Evolutionary conservation across 2,329 filamentous ascomycete genomes (phyloP).

Genomic region (Fusarium palustre): DNA sequence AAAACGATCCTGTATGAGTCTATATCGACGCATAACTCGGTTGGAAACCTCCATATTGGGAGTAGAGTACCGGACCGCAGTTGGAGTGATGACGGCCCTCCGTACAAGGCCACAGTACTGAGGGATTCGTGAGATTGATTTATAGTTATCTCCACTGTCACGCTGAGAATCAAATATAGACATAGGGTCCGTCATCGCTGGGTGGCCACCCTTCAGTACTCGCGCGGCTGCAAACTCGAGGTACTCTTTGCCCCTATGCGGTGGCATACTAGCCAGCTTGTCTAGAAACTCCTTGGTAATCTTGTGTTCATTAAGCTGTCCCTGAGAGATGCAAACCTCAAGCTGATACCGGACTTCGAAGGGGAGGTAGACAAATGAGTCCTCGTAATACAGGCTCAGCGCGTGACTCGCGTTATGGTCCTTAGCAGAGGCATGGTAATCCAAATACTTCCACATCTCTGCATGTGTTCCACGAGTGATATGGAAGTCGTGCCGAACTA

Average conservation of each 20-base stretch:
- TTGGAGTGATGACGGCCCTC: constrained; percentile 85
- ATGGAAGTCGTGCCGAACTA: constrained; percentile 56
- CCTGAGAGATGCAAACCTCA: constrained; percentile 90
- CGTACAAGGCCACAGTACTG: constrained; percentile 80
- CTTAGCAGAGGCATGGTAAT: constrained; percentile 36
- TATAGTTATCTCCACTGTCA: constrained; percentile 60
- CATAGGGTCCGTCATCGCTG: constrained; percentile 60
- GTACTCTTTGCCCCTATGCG: constrained; percentile 69
- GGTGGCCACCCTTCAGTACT: constrained; percentile 56
- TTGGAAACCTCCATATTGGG: constrained; percentile 90
- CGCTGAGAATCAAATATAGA: constrained; percentile 70
- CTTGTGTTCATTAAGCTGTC: constrained; percentile 79
- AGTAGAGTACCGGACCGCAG: constrained; percentile 80
- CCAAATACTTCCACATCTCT: constrained; percentile 50
- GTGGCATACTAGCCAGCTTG: constrained; percentile 62
- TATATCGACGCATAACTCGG: constrained; percentile 81
- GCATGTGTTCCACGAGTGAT: constrained; percentile 46
- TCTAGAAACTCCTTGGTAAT: constrained; percentile 75
- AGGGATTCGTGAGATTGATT: constrained; percentile 67
- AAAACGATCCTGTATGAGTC: constrained; percentile 78
- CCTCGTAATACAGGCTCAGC: constrained; percentile 36
- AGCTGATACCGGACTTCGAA: constrained; percentile 89
- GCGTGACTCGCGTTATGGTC: constrained; percentile 47
- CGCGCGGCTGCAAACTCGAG: constrained; percentile 76
- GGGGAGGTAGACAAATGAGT: constrained; percentile 57